Evolutionary conservation across 768 basidiomycete species (phyloP), one percentile per base, ranked within the genome.

Genomic region (Lactifluus volemus): DNA sequence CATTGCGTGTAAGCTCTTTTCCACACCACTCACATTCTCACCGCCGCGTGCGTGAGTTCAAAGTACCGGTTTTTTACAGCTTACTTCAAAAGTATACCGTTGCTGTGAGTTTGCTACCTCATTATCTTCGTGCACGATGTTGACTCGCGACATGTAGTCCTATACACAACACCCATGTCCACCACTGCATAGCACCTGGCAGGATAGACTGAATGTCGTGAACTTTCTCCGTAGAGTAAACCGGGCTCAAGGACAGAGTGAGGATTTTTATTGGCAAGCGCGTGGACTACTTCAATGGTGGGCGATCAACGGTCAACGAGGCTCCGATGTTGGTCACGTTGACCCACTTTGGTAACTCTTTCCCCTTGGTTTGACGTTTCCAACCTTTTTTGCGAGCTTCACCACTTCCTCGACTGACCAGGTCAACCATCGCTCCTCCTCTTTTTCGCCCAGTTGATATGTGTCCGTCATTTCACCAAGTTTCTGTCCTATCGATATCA

Each of bases 231-330:
- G 97, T 49, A 86, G 89, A 86, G 88, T 67, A 86, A 85, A 68
- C 91, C 12, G 92, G 92, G 2, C 84, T 98, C 68, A 98, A 97
- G 77, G 81, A 86, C 56, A 81, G 92, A 65, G 86, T 88, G 10
- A 96, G 97, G 21, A 88, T 94, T 9, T 75, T 98, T 68, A 92
- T 92, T 67, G 96, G 96, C 25, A 97, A 96, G 74, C 86, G 96
- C 39, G 76, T 95, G 54, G 96, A 98, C 73, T 99, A 98, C 75
- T 99, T 98, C 80, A 99, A 94, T 78, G 97, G 96, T 94, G 54
- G 67, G 80, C 66, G n/a, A 32, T 5, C 36, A 25, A 17, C 50
- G 32, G 21, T 85, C 38, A 89, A 75, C 1, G 86, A 86, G 10
- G 85, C 83, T 19, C 82, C 84, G 29, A 89, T 71, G 64, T 88